Base-by-base conservation (phyloP, 805 yeast genomes). In the Ogataea ganodermae region DNA sequence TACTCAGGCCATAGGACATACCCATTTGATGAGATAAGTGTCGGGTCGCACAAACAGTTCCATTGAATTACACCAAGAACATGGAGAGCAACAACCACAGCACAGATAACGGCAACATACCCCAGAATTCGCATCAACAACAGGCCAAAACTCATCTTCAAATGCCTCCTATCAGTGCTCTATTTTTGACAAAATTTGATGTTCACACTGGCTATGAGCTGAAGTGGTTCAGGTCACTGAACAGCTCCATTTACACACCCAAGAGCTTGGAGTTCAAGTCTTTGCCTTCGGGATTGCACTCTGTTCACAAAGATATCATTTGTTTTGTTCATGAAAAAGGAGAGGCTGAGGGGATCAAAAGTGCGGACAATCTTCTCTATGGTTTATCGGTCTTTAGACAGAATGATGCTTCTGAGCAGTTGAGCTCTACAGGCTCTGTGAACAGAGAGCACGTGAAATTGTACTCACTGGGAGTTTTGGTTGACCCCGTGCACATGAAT, bases 241-340 rank as follows among this genome's bases (percentile, higher is more conserved):
- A 65, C 35, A 58, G 61, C 3, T 14, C 47, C 1, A 23, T 53
- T 9, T 56, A 60, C 13, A 52, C 70, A 0, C 57, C 79, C 21
- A 63, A 70, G 24, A 75, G 76, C 10, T 58, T 84, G 3, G 90
- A 84, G 62, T 84, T 75, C 65, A 78, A 80, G 53, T 70, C 83
- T n/a, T 65, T 84, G 36, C 90, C 90, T 0, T 81, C 88, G 0
- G 89, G 91, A 1, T 67, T 83, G 2, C 90, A 84, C 57, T 72
- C 77, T 12, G 69, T 71, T 2, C 61, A 63, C 17, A 47, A 57
- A 12, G 90, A 84, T 57, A 75, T 78, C 1, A 70, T 84, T 1
- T 76, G 78, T 44, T 83, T 84, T 63, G 74, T 72, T 2, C 65
- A 61, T 12, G 52, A 56, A 33, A 55, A 59, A 31, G 51, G 45